Evolutionary conservation across 2,329 filamentous ascomycete species (phyloP), one percentile per base, ranked within the genome.

Genomic region (Fusarium humuli): DNA sequence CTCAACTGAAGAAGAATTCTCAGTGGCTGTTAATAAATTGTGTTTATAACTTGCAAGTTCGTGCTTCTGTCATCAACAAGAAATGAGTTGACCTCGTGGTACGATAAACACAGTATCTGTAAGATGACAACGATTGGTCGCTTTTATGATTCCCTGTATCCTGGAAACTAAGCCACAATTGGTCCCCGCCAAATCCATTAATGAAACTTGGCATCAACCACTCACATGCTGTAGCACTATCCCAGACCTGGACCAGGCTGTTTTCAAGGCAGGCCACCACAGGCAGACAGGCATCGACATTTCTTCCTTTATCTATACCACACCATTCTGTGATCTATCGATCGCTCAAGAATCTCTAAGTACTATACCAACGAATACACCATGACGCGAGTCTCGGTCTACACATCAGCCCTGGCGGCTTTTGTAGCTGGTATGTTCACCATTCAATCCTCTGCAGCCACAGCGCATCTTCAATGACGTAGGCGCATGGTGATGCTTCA

Each of bases 381-480:
- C 61, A 85, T 85, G 83, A 84, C 83, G 40, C 80, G 83, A 52
- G 77, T 79, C 44, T 79, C 77, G 32, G 81, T 85, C 40, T 85
- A 85, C 69, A 77, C 76, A 61, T 74, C 79, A 49, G 82, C 80
- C 64, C 73, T 84, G 65, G 78, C 81, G 75, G 83, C 79, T 61
- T 80, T 83, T 75, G 73, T 79, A 55, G 82, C 78, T 53, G 81
- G 83, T 85, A 78, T 69, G 83, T 82, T 57, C 29, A 29, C 30
- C 16, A 14, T 27, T 27, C 23, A 10, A 32, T 32, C 48, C 25
- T 48, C 25, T 53, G 62, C 49, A 60, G 52, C 64, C 48, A 59
- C 59, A 57, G 46, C 60, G 34, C 58, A 56, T 34, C 52, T 37
- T 29, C 61, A 60, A 76, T 78, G 77, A 77, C 75, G 75, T 65